Evolutionary conservation across 495 filamentous ascomycete genomes (phyloP), one percentile per base, ranked within the genome.

Genomic region (Hypoxylon trugodes): DNA sequence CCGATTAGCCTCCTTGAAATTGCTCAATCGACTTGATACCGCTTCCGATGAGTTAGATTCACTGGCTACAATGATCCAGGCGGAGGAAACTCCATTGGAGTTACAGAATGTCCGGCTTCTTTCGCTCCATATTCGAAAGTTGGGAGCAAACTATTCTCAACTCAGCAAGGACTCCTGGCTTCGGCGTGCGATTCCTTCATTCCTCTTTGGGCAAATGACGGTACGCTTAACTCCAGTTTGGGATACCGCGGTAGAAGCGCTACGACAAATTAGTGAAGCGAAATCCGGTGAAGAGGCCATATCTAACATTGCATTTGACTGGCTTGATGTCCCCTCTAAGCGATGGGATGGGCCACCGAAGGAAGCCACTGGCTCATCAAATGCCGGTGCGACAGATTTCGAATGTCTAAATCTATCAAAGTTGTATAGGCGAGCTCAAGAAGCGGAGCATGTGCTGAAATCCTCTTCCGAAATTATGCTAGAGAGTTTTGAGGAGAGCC

Each of bases 121-220:
- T 13, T 86, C 91, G 6, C 94, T 97, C 82, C 88, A 94, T 52
- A 84, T 96, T 35, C 89, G 95, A 28, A 92, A 89, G 63, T 82
- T 98, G 25, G 76, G 74, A 79, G 86, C 41, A 70, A 83, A 55
- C 64, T 88, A 66, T 90, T 86, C 75, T 68, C 84, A 51, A 71
- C 77, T 73, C 67, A 83, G 45, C 64, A 77, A 61, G 68, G 81
- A 82, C 43, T 81, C 80, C 9, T 92, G 89, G 87, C 79, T 96
- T 66, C 76, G 84, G 25, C 81, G 79, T 62, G 81, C 93, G 4
- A 81, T 97, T 24, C 90, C 93, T 1, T 79, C 86, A 10, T 97
- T 92, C 65, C 88, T 90, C 66, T 97, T 97, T 70, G 94, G 93
- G 36, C 84, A 97, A 64, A 84, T 96, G 50, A 95, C 92, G 3